A percentile compares a stretch with the other conserved stretches of the same genome.
Evolutionary conservation across 2,329 filamentous ascomycete genomes (phyloP).

Genomic region (Colletotrichum tamarilloi): DNA sequence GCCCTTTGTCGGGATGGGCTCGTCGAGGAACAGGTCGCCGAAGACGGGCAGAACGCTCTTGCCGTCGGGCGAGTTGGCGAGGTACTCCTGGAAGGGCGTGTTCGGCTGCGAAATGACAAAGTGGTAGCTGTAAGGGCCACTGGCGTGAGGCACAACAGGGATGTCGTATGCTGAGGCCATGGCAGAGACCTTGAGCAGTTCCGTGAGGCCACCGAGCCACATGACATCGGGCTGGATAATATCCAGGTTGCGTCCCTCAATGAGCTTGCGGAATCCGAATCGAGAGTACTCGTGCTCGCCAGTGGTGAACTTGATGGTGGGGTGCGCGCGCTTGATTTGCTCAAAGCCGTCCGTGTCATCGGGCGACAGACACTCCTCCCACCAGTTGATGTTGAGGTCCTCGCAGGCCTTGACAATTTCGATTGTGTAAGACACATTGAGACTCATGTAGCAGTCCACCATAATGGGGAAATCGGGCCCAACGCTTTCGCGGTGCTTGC

Average conservation of each 20-base stretch:
- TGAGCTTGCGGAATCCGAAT: constrained; percentile 93
- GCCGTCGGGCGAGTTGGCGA: constrained; percentile 92
- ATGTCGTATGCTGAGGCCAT: constrained; percentile 95
- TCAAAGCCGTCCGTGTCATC: constrained; percentile 94
- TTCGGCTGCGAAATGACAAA: constrained; percentile 95
- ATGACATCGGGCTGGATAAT: constrained; percentile 97
- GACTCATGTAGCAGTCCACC: constrained; percentile 97
- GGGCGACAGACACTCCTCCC: constrained; percentile 92
- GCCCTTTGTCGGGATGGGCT: constrained; percentile 87
- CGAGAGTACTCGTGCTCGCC: constrained; percentile 96
- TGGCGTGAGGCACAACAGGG: constrained; percentile 94
- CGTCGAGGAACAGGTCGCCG: constrained; percentile 89
- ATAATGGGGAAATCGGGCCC: constrained; percentile 93
- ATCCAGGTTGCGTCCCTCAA: constrained; percentile 91
- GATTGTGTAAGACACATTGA: constrained; percentile 93
- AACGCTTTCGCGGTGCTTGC: constrained; percentile 84
- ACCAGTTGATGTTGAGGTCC: constrained; percentile 93
- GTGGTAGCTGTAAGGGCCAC: constrained; percentile 94
- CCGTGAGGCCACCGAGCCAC: constrained; percentile 95
- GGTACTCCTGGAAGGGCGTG: constrained; percentile 94
- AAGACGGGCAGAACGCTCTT: constrained; percentile 92
- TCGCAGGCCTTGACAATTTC: constrained; percentile 87
- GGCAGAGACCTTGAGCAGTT: constrained; percentile 88
- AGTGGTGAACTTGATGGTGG: constrained; percentile 91
- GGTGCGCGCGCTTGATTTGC: constrained; percentile 90